Evolutionary conservation across 2,329 filamentous ascomycete genomes (phyloP).

Genomic region (Dothidotthia symphoricarpi): DNA sequence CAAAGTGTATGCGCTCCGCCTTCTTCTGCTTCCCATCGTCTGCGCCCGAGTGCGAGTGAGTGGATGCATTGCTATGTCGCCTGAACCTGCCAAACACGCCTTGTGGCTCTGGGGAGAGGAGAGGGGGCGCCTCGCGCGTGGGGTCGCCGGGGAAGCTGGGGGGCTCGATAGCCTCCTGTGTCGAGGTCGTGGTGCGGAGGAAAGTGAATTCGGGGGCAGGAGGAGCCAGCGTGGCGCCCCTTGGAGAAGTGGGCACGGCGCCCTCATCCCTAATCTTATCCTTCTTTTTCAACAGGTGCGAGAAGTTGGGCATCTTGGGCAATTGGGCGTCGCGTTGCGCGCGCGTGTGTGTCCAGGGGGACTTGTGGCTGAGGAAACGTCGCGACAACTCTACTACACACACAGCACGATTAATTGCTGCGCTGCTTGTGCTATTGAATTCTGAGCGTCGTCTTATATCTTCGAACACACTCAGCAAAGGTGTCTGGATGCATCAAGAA

Average conservation of each 20-base stretch:
- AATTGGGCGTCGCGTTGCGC: slow-evolving; percentile 13
- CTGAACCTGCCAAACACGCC: slow-evolving; percentile 34
- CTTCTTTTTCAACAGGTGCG: slow-evolving; percentile 61
- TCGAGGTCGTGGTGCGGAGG: slow-evolving; percentile 77
- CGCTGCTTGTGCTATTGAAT: slow-evolving; percentile 19
- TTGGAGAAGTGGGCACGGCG: slow-evolving; percentile 25
- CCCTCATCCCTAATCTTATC: slow-evolving; percentile 54
- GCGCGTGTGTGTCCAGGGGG: slow-evolving; percentile 8
- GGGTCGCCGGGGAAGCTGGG: slow-evolving; percentile 54
- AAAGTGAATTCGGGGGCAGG: slow-evolving; percentile 68
- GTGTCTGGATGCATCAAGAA: slow-evolving; percentile 26
- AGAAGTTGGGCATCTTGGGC: slow-evolving; percentile 56
- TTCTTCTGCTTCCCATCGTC: slow-evolving; percentile 48
- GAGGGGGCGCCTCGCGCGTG: slow-evolving; percentile 26
- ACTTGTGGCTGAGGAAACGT: slow-evolving; percentile 9
- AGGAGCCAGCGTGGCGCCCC: slow-evolving; percentile 27
- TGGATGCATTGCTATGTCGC: slow-evolving; percentile 36
- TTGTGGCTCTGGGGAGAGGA: slow-evolving; percentile 29
- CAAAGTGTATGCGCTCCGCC: slow-evolving; percentile 69
- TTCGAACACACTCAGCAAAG: slow-evolving; percentile 25
- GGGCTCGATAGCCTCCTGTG: slow-evolving; percentile 74
- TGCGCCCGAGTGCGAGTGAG: slow-evolving; percentile 10
- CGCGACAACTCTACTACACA: slow-evolving; percentile 5
- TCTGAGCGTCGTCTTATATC: slow-evolving; percentile 34
- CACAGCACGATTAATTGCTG: too few relatives aligned